Conservation (phyloP, 371 early-diverging fungal species). For the Haplosporangium sp. region DNA sequence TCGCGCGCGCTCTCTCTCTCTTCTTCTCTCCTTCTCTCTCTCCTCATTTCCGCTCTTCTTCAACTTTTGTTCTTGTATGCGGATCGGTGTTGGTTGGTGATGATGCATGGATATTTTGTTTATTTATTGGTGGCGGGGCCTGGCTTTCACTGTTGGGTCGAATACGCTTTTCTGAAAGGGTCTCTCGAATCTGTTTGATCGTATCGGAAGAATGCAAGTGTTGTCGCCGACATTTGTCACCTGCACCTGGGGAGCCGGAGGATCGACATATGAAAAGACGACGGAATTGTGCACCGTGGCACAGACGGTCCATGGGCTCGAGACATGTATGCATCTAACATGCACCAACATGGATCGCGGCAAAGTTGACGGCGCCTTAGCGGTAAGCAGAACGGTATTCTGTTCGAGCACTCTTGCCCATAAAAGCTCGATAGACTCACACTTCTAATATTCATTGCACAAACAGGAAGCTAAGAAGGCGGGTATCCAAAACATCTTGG, state of each 20-base stretch:
- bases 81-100: conserved; percentile 10
- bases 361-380: conserved; percentile 84
- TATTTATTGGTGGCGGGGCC: neutral
- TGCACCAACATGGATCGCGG: conserved; percentile 96
- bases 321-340: conserved; percentile 95
- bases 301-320: conserved; percentile 87
- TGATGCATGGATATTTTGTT: neutral
- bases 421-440: neutral
- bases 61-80: conserved; percentile 25
- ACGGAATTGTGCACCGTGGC: conserved; percentile 85
- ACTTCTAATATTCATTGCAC: neutral
- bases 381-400: conserved; percentile 49
- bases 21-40: neutral
- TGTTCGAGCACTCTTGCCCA: neutral
- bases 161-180: conserved; percentile 62
- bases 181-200: conserved; percentile 90
- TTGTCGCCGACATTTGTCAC: conserved; percentile 91
- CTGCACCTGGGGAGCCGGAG: conserved; percentile 98
- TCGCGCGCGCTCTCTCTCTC: neutral
- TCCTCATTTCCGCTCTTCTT: neutral
- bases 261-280: conserved; percentile 88
- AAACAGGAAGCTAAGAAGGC: conserved; percentile 79
- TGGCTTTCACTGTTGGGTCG: neutral
- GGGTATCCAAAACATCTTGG: conserved; percentile 94
- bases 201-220: conserved; percentile 89